Evolutionary conservation across 1,284 basidiomycete species (phyloP).

Genomic region (Cryptococcus sp.): DNA sequence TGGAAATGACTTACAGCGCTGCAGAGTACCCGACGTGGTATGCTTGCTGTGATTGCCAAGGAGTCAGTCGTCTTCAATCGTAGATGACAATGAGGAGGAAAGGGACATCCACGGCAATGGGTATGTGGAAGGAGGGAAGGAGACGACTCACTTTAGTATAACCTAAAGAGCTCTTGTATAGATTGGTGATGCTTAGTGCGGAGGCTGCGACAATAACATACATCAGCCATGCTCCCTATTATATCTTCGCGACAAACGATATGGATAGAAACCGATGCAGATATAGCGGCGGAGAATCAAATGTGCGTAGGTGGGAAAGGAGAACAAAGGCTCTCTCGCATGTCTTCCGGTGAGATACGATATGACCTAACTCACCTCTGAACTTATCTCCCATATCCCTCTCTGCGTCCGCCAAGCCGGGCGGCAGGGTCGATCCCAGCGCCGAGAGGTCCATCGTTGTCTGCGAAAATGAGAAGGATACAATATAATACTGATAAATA

Average conservation of each 20-base stretch:
- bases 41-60: conserved; percentile 41
- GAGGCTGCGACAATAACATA: conserved; percentile 36
- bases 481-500: no score
- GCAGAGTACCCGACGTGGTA: conserved; percentile 53
- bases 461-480: not conserved
- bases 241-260: no score
- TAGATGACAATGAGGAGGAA: not conserved
- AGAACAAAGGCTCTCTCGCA: no score
- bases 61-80: not conserved
- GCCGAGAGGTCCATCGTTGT: conserved; percentile 50
- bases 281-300: no score
- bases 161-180: conserved; percentile 52
- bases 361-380: conserved; percentile 43
- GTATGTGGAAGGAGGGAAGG: not conserved
- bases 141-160: conserved; percentile 48
- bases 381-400: conserved; percentile 55
- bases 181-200: conserved; percentile 52
- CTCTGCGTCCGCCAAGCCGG: conserved; percentile 52
- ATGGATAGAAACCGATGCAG: no score
- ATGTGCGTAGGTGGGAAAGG: no score
- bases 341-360: not conserved
- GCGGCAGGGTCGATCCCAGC: conserved; percentile 47
- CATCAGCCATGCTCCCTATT: not conserved
- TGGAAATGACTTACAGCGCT: conserved; percentile 41
- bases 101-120: not conserved